Evolutionary conservation across 768 basidiomycete genomes (phyloP), one percentile per base, ranked within the genome.

Genomic region (Calocybe cyanea): DNA sequence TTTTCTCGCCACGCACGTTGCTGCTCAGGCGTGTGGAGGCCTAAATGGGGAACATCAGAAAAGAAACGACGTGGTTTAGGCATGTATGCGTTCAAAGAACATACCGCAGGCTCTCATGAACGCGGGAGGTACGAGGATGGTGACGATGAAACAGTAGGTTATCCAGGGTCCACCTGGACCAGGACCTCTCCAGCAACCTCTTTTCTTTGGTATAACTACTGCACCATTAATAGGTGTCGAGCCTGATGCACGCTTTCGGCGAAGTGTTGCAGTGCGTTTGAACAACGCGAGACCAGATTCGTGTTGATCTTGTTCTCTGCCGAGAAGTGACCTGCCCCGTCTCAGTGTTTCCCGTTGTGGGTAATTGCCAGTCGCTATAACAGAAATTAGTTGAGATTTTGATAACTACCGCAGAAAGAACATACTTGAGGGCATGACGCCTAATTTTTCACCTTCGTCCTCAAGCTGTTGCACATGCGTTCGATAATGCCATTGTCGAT

Each of bases 1-100:
- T 99, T 99, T 69, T 99, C 96, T 52, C 96, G 77, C 94, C 94
- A 99, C 34, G 96, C 96, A 39, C 92, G 82, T 63, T 96, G 93
- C 54, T 87, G 87, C 53, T 99, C 96, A 0, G 91, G 87, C 21
- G 85, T 94, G 44, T 78, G 77, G 53, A 96, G 86, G 44, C 94
- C 92, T 93, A 49, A 21, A 41, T n/a, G 43, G 1, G 48, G 31
- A 11, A 30, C 34, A 46, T 28, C 21, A 28, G 24, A 24, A 30
- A n/a, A n/a, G n/a, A n/a, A n/a, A n/a, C n/a, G 35, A 21, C 28
- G 35, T 41, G 17, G 9, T 28, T 11, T 6, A 28, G 25, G 6
- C 25, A 28, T n/a, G 20, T n/a, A 43, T 28, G 25, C 38, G 35
- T n/a, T 31, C 44, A 10, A 39, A 35, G 33, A n/a, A 77, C 87